Conservation (phyloP, 2,329 filamentous ascomycete genomes). For the Drechslerella coelobrocha region DNA sequence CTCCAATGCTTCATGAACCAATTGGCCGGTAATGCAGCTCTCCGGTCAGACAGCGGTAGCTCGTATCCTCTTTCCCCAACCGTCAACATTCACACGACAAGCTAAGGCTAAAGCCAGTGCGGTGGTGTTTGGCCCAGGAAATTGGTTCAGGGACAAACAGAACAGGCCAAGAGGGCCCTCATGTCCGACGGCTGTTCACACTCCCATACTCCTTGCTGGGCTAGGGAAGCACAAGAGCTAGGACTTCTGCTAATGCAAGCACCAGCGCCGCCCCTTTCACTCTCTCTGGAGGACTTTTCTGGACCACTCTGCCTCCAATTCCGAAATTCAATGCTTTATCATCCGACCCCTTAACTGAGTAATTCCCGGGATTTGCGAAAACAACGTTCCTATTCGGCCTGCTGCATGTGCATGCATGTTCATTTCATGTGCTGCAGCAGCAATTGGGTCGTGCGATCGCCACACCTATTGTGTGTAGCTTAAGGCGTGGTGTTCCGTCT, state of each 20-base stretch:
- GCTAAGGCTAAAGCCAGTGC: slow-evolving; percentile 2
- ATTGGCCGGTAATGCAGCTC: neutral
- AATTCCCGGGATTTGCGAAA: neutral
- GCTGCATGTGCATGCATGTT: neutral
- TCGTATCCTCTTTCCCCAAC: slow-evolving; percentile 39
- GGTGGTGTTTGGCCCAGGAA: slow-evolving; percentile 19
- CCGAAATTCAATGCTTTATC: slow-evolving; percentile 4
- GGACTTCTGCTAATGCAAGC: neutral
- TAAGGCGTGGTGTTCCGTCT: slow-evolving; percentile 16
- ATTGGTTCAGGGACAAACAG: slow-evolving; percentile 46
- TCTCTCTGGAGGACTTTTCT: neutral
- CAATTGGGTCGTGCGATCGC: slow-evolving; percentile 49
- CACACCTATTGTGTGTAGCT: slow-evolving; percentile 31
- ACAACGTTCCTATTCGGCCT: neutral
- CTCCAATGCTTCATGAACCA: neutral
- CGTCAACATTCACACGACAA: slow-evolving; percentile 14
- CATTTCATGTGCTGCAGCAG: neutral
- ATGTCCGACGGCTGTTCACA: neutral
- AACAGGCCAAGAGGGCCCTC: slow-evolving; percentile 1
- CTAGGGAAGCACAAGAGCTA: neutral
- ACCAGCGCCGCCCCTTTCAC: neutral
- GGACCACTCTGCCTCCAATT: neutral
- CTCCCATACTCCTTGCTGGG: neutral
- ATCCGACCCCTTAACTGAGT: slow-evolving; percentile 1
- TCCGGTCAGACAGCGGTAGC: neutral